These are phyloP conservation scores for Ceratocystis lukuohia DNA, from an alignment of 2,329 filamentous ascomycete species.

Conservation along the genomic window DNA sequence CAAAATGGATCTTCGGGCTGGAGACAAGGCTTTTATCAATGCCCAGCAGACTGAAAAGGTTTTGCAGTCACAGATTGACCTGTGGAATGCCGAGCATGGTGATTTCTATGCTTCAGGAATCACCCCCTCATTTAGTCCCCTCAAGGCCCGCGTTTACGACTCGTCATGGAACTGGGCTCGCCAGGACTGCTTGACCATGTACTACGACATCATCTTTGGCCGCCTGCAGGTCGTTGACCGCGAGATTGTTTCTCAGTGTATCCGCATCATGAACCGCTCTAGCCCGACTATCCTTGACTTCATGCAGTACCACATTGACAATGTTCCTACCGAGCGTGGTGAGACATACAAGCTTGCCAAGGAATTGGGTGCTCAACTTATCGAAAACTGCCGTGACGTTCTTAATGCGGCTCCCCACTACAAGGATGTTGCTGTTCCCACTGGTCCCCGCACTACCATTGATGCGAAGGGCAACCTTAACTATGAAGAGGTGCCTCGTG, in stretches of 20 bases:
- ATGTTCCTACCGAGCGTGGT: slow-evolving; percentile 89
- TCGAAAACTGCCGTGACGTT: slow-evolving; percentile 95
- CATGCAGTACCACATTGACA: slow-evolving; percentile 99
- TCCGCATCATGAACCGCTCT: slow-evolving; percentile 97
- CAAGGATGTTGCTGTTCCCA: slow-evolving; percentile 90
- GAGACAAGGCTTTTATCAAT: slow-evolving; percentile 80
- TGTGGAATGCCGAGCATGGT: slow-evolving; percentile 91
- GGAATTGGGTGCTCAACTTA: slow-evolving; percentile 80
- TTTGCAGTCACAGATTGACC: slow-evolving; percentile 81
- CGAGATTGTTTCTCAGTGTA: slow-evolving; percentile 97
- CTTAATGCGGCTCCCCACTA: slow-evolving; percentile 72
- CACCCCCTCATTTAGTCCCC: slow-evolving; percentile 78
- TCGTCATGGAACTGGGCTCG: slow-evolving; percentile 99
- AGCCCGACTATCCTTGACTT: slow-evolving; percentile 93
- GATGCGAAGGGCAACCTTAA: slow-evolving; percentile 85
- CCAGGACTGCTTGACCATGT: slow-evolving; percentile 95
- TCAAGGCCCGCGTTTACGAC: slow-evolving; percentile 94
- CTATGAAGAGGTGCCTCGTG: slow-evolving; percentile 74
- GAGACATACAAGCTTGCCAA: slow-evolving; percentile 98
- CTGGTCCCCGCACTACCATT: slow-evolving; percentile 82
- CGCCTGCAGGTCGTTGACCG: slow-evolving; percentile 84
- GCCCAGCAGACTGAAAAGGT: slow-evolving; percentile 76
- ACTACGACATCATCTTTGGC: slow-evolving; percentile 97
- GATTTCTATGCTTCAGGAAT: slow-evolving; percentile 94
- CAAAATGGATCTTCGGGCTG: slow-evolving; percentile 92